Conservation (phyloP, 1,284 basidiomycete genomes). For the Neonothopanus nambi region DNA sequence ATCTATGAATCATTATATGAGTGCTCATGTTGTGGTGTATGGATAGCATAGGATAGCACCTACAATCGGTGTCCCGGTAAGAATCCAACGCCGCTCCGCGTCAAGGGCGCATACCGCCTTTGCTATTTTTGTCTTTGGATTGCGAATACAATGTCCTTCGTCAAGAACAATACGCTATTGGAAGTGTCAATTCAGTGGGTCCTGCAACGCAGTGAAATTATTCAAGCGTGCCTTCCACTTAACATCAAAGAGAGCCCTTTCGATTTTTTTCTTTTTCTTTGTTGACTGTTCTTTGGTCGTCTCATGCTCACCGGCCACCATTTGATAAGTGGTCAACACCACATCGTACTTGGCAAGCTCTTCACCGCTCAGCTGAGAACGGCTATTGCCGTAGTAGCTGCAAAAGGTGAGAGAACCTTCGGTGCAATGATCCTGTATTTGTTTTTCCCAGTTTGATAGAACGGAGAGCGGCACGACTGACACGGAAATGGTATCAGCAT, state of each 20-base stretch:
- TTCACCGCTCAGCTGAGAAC: constrained; percentile 52
- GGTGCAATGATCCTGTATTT: constrained; percentile 77
- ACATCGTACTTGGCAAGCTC: constrained; percentile 73
- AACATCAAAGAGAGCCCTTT: constrained; percentile 62
- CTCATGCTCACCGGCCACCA: constrained; percentile 54
- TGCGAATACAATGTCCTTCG: constrained; percentile 86
- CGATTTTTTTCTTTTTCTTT: constrained; percentile 60
- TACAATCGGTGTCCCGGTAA: constrained; percentile 88
- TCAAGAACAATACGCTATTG: constrained; percentile 77
- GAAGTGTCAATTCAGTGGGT: neutral
- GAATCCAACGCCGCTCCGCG: constrained; percentile 78
- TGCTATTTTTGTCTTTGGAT: constrained; percentile 83
- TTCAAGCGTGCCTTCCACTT: constrained; percentile 70
- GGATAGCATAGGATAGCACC: constrained; percentile 26
- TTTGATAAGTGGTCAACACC: constrained; percentile 90
- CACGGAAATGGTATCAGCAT: constrained; percentile 7
- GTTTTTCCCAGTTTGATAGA: constrained; percentile 89
- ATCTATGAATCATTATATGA: too few species aligned
- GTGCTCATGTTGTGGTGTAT: too few species aligned
- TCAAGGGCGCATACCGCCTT: constrained; percentile 66
- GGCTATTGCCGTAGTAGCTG: constrained; percentile 74
- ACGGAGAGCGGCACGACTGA: constrained; percentile 86
- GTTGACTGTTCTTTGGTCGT: constrained; percentile 29
- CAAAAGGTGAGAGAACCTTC: constrained; percentile 55
- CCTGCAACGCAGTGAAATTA: neutral